These are phyloP conservation scores for Sporothrix brunneoviolacea DNA, from an alignment of 2,329 filamentous ascomycete species.

Conservation along the genomic window DNA sequence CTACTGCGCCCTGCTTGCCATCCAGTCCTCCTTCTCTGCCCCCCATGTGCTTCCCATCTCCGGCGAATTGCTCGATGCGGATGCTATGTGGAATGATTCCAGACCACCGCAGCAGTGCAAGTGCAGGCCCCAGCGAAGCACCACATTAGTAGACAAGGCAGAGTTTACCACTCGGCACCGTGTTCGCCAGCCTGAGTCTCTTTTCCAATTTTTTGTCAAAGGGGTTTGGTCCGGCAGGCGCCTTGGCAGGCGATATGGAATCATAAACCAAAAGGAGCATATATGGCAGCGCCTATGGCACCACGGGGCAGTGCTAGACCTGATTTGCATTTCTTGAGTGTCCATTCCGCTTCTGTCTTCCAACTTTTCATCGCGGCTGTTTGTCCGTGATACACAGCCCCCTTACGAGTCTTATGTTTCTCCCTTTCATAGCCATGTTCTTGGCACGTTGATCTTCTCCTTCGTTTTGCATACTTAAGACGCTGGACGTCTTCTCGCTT, in stretches of 20 bases:
- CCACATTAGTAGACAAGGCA: too few relatives aligned
- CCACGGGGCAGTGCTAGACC: conserved; percentile 2
- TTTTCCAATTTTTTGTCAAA: too few relatives aligned
- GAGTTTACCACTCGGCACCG: too few relatives aligned
- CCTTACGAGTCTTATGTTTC: neutral
- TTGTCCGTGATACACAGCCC: conserved; percentile 1
- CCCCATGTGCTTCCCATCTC: too few relatives aligned
- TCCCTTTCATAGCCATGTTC: neutral
- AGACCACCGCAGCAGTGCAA: neutral
- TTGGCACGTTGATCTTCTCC: neutral
- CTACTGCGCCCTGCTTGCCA: conserved; percentile 2
- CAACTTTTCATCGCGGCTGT: neutral
- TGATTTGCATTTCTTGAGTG: neutral
- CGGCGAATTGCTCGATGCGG: too few relatives aligned
- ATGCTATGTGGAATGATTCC: conserved; percentile 4
- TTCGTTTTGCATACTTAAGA: neutral
- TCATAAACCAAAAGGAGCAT: conserved; percentile 3
- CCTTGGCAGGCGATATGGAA: too few relatives aligned
- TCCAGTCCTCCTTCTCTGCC: too few relatives aligned
- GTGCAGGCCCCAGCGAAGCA: too few relatives aligned
- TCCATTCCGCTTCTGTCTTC: neutral
- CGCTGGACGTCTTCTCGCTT: neutral
- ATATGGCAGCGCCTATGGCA: conserved; percentile 4
- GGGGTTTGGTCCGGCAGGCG: too few relatives aligned
- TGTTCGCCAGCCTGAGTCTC: too few relatives aligned